phyloP scores from a whole-genome alignment of 495 filamentous ascomycete genomes.

The Cladorrhinum samala region DNA sequence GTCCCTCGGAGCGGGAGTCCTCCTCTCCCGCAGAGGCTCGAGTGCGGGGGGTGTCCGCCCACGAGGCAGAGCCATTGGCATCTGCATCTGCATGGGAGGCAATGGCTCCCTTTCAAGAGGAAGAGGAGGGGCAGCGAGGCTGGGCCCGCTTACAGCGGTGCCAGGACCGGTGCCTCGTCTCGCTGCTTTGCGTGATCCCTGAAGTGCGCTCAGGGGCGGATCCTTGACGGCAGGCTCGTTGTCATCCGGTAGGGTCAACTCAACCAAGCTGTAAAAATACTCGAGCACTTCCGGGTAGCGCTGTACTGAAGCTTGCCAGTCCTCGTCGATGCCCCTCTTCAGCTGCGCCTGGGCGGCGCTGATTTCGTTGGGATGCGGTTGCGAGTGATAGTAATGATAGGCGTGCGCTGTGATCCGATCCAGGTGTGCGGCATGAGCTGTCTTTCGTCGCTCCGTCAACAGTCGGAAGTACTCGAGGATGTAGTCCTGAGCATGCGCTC shows the following conservation, averaged over 20 bases:
- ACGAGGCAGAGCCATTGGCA: slow-evolving; percentile 16
- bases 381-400: slow-evolving; percentile 50
- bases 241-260: slow-evolving; percentile 51
- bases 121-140: slow-evolving; percentile 10
- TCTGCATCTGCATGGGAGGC: not conserved
- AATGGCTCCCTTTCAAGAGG: slow-evolving; percentile 21
- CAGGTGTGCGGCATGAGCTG: slow-evolving; percentile 48
- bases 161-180: slow-evolving; percentile 24
- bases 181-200: slow-evolving; percentile 33
- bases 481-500: slow-evolving; percentile 60
- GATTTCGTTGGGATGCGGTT: slow-evolving; percentile 53
- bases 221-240: slow-evolving; percentile 49
- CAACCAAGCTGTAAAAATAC: slow-evolving; percentile 62
- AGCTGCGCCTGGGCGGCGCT: slow-evolving; percentile 52
- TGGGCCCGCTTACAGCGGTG: slow-evolving; percentile 31
- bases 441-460: slow-evolving; percentile 55
- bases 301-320: slow-evolving; percentile 64
- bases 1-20: slow-evolving; percentile 27
- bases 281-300: slow-evolving; percentile 68
- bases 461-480: slow-evolving; percentile 63
- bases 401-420: slow-evolving; percentile 51
- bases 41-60: slow-evolving; percentile 29
- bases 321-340: slow-evolving; percentile 64
- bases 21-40: slow-evolving; percentile 27
- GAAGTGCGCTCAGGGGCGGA: slow-evolving; percentile 49